These are phyloP conservation scores for Eutypa lata DNA, from an alignment of 2,329 filamentous ascomycete species.

Conservation along the genomic window DNA sequence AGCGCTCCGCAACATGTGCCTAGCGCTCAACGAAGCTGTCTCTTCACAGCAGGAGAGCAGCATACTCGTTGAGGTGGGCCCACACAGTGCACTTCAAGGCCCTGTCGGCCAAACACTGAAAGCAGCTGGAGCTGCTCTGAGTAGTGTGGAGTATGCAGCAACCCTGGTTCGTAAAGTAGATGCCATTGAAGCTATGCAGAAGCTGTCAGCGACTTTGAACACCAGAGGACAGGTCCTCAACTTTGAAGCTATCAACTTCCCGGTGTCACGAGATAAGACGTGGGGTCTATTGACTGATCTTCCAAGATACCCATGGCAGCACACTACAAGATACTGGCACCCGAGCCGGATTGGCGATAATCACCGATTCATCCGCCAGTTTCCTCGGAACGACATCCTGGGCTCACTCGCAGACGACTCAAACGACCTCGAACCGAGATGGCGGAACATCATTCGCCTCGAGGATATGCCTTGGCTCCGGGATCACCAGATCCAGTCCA, in stretches of 20 bases:
- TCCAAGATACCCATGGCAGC: constrained; percentile 46
- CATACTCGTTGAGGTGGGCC: constrained; percentile 47
- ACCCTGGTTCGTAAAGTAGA: constrained; percentile 51
- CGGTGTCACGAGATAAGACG: constrained; percentile 27
- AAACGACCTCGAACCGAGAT: constrained; percentile 43
- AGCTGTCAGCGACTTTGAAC: constrained; percentile 43
- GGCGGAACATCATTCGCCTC: constrained; percentile 45
- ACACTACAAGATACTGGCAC: constrained; percentile 44
- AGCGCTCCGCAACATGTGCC: constrained; percentile 35
- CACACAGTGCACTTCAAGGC: constrained; percentile 46
- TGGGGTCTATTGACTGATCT: constrained; percentile 40
- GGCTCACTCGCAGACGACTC: constrained; percentile 42
- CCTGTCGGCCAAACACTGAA: constrained; percentile 50
- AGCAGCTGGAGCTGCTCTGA: constrained; percentile 36
- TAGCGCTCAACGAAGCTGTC: constrained; percentile 29
- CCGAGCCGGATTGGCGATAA: not conserved
- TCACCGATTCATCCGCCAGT: not conserved
- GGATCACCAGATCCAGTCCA: constrained; percentile 56
- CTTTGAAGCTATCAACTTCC: constrained; percentile 45
- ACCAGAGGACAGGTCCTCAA: constrained; percentile 40
- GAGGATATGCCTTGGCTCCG: constrained; percentile 55
- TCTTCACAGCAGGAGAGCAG: constrained; percentile 35
- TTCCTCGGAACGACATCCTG: constrained; percentile 37
- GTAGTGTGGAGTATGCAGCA: constrained; percentile 41
- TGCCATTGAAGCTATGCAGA: constrained; percentile 41